A percentile compares a stretch with the other conserved stretches of the same genome.
Evolutionary conservation across 202 grass and related monocot genomes (phyloP).

Genomic region (Eragrostis tef): DNA sequence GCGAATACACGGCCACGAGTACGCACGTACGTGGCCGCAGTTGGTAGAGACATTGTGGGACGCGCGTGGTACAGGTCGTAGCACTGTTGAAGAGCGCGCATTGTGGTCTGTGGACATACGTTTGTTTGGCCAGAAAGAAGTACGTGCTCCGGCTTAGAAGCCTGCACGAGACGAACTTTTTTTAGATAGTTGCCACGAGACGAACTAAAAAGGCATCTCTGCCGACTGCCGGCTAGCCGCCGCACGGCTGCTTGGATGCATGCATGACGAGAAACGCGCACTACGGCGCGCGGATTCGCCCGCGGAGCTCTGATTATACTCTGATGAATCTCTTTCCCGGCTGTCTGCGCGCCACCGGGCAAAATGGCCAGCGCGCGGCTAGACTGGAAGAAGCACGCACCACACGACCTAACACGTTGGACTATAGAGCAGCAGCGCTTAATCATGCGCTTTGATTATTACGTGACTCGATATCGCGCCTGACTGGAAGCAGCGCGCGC

Average conservation of each 20-base stretch:
- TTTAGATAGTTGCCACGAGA: no score
- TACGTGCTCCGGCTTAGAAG: no score
- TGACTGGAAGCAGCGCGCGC: no score
- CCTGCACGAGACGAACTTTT: background rate
- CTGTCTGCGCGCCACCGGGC: background rate
- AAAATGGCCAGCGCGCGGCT: background rate
- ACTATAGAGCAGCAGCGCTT: background rate
- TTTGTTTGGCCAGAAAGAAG: background rate
- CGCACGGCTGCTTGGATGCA: background rate
- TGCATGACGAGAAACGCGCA: background rate
- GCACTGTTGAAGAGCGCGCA: no score
- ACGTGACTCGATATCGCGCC: background rate
- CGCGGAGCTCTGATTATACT: no score
- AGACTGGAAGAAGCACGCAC: background rate
- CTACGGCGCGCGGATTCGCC: no score
- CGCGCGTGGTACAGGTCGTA: no score
- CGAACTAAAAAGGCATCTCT: background rate
- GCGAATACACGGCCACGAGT: background rate
- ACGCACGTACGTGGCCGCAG: background rate
- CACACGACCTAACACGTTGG: conserved; percentile 35
- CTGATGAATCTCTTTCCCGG: background rate
- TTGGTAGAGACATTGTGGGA: background rate
- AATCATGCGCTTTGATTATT: background rate
- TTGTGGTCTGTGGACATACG: background rate
- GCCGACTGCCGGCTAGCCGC: background rate